Evolutionary conservation across 306 rosid species (phyloP), one percentile per base, ranked within the genome.

Genomic region (Fragaria ananassa): DNA sequence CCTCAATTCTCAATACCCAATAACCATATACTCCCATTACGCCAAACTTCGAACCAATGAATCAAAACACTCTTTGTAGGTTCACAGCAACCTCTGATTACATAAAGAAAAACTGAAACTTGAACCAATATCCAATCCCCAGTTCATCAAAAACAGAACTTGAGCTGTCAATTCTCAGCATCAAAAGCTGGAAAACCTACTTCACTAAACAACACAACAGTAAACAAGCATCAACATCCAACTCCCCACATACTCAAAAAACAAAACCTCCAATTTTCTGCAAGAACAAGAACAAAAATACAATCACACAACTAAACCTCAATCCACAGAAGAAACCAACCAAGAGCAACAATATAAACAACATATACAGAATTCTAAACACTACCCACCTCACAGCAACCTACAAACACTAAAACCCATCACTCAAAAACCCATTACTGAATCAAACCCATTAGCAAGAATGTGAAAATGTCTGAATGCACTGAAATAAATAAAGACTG

Each of bases 11-110:
- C 82, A 80, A 66, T 54, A 78, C 57, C 62, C 77, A 45, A 77
- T 35, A 65, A 68, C 9, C 82, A 57, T 67, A 46, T 76, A 19
- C 69, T 78, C 70, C 89, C 96, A 85, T 84, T 73, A 82, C 84
- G 64, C 79, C 57, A 56, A 70, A 18, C 29, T 74, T 87, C 74
- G 74, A 66, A 57, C 29, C 39, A 47, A 53, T 60, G 70, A 45
- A 39, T 50, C 47, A 72, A 34, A 37, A 49, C 34, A 56, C 21
- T 58, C 82, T 51, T 56, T 9, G 7, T 58, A 54, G 17, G 45
- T 23, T 72, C 51, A 61, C 54, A 25, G 34, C 37, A 61, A 75
- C 50, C 66, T 35, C 29, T 74, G 49, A 54, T 63, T 56, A 50
- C 70, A 49, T 0, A 49, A 10, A 15, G 0, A 46, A 61, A 65